Percentiles rank a stretch among this genome's conserved stretches.
phyloP scores from a whole-genome alignment of 164 flowering plant species.

The Tetrastigma voinierianum region DNA sequence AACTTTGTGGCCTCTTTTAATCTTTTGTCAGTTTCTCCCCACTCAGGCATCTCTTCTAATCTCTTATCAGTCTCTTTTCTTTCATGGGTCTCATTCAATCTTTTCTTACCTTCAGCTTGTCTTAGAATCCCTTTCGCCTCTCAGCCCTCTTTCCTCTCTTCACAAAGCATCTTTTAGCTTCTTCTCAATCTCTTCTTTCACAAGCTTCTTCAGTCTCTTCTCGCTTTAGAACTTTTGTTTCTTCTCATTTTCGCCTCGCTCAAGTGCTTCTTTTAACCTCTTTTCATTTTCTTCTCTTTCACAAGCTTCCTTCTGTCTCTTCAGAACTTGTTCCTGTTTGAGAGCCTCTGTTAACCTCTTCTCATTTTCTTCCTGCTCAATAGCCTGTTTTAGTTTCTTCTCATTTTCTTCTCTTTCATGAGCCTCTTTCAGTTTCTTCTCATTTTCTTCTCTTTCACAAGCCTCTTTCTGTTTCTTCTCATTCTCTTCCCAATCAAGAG shows the following conservation, averaged over 20 bases:
- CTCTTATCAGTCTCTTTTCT: conserved; percentile 19
- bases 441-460: conserved; percentile 18
- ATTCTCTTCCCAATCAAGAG: conserved; percentile 16
- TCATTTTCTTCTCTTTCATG: conserved; percentile 27
- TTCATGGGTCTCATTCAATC: conserved; percentile 9
- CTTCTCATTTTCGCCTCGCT: conserved; percentile 16
- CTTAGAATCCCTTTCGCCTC: conserved; percentile 5
- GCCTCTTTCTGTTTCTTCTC: conserved; percentile 16
- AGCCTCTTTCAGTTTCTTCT: conserved; percentile 22
- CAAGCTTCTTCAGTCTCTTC: conserved; percentile 1
- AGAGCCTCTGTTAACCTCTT: conserved; percentile 16
- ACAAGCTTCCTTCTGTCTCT: conserved; percentile 18
- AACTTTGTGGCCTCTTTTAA: conserved; percentile 9
- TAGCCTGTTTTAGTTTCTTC: conserved; percentile 20
- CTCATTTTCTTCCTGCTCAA: conserved; percentile 24
- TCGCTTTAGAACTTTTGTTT: neutral
- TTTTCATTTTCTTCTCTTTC: conserved; percentile 19
- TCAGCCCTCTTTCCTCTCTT: conserved; percentile 6
- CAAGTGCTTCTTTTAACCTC: conserved; percentile 16
- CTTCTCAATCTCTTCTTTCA: conserved; percentile 12
- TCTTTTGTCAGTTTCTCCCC: conserved; percentile 17
- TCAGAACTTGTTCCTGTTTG: conserved; percentile 23
- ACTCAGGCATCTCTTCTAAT: conserved; percentile 18
- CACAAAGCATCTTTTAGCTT: conserved; percentile 7
- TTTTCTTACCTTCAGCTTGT: conserved; percentile 11